Base-by-base conservation (phyloP, 208 protist genomes). In the Trypanosoma platydactyli region DNA sequence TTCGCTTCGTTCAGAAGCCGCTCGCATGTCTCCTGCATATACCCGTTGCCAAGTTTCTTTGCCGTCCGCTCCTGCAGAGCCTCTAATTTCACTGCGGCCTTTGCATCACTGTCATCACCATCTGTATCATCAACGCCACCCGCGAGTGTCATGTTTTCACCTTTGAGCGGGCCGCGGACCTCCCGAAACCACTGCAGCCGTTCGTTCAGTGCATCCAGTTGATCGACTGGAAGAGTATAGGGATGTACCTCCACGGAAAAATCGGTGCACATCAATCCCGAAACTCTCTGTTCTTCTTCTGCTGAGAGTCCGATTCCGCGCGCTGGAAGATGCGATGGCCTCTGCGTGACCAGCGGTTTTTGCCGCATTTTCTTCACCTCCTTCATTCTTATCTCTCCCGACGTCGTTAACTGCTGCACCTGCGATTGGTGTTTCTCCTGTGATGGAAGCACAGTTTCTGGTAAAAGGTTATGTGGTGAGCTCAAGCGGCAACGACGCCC, bases 21-120 rank as follows among this genome's bases (percentile, higher is more conserved):
- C 24, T 0, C 48, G 75, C 81, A 86, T 85, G 50, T 52, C 38
- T 73, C 24, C 0, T 48, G 75, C 81, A 86, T 85, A 66, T 85
- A 90, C 9, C 56, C 49, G 48, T 89, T 77, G 18, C 80, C 83
- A 72, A 86, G 20, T 13, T 40, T 33, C n/a, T 54, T 66, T 20
- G 61, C 61, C 3, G 69, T 68, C 27, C 15, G 11, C 24, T 5
- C 5, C 30, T 40, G 24, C 18, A 48, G 29, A 18, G 24, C n/a
- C 20, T 3, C 0, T 24, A 1, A 46, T 22, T 13, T 40, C 49
- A 22, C 41, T 58, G 41, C 40, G 35, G 11, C 9, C 45, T 9
- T 33, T 20, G 33, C 50, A 15, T 6, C 48, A 5, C n/a, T 51
- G 2, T 3, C 52, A 35, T 44, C 50, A 25, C 13, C 27, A 20